Percentiles rank a stretch among this genome's conserved stretches.
Evolutionary conservation across 1,139 yeast species (phyloP).

Genomic region (Pichia sp.): DNA sequence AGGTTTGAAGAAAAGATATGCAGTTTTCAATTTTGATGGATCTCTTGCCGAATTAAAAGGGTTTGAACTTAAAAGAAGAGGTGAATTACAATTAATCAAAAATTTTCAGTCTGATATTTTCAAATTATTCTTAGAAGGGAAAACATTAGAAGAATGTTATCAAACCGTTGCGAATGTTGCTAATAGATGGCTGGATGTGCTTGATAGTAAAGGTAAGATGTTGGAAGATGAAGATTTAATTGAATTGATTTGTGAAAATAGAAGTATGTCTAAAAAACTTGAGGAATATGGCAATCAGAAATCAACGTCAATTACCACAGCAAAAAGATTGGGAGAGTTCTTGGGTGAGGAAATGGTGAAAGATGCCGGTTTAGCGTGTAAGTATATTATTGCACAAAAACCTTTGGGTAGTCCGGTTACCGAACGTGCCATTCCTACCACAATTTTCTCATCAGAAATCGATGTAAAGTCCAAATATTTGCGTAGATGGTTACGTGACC

Average conservation of each 20-base stretch:
- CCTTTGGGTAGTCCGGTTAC: conserved; percentile 89
- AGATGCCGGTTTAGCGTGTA: conserved; percentile 93
- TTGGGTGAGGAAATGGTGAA: conserved; percentile 97
- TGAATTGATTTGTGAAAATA: conserved; percentile 91
- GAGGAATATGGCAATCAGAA: conserved; percentile 87
- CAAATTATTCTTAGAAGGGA: conserved; percentile 83
- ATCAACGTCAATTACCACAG: conserved; percentile 94
- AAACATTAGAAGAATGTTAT: conserved; percentile 70
- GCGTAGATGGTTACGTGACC: conserved; percentile 82
- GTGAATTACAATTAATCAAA: conserved; percentile 88
- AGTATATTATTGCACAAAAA: conserved; percentile 79
- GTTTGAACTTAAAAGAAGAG: conserved; percentile 93
- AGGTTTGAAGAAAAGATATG: conserved; percentile 92
- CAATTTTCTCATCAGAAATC: conserved; percentile 81
- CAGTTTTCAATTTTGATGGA: conserved; percentile 94
- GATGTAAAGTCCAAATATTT: conserved; percentile 53
- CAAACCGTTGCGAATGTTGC: conserved; percentile 88
- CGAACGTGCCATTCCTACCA: conserved; percentile 94
- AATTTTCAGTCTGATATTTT: conserved; percentile 94
- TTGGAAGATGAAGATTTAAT: conserved; percentile 91
- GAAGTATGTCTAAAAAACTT: conserved; percentile 89
- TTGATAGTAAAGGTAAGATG: conserved; percentile 80
- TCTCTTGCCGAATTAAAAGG: conserved; percentile 93
- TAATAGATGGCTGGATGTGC: conserved; percentile 90
- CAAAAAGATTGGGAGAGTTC: conserved; percentile 86